These are phyloP conservation scores for Datura wrightii DNA, from an alignment of 257 asterid genomes.

Conservation along the genomic window DNA sequence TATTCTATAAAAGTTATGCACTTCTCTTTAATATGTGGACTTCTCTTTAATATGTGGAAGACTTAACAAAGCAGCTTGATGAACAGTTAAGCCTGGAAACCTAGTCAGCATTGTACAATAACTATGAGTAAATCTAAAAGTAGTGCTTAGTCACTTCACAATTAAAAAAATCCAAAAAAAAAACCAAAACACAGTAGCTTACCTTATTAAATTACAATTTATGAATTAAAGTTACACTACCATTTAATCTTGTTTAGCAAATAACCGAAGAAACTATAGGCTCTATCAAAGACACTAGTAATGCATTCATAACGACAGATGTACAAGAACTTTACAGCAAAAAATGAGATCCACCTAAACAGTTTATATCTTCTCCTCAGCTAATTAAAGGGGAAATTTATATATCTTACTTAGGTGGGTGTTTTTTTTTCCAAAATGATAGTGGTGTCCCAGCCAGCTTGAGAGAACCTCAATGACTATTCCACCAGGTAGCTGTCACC, in stretches of 20 bases:
- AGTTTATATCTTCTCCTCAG: not conserved
- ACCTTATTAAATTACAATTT: not conserved
- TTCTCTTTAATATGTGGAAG: not conserved
- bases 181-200: not conserved
- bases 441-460: not conserved
- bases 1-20: not conserved
- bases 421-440: not conserved
- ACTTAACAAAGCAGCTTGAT: not conserved
- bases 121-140: not conserved
- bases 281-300: not conserved
- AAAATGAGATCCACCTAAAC: not conserved
- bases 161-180: not conserved
- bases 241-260: not conserved
- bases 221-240: not conserved
- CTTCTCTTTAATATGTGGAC: not conserved
- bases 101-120: not conserved
- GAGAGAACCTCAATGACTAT: not conserved
- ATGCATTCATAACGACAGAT: not conserved
- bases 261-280: not conserved
- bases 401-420: not conserved
- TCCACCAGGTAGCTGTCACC: too few relatives aligned
- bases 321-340: not conserved
- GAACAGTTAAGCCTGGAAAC: not conserved
- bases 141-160: not conserved
- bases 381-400: not conserved